Percentiles rank a stretch among this genome's conserved stretches.
These are phyloP conservation scores for Physocladia obscura DNA, from an alignment of 192 early-diverging fungal genomes.

Conservation along the genomic window DNA sequence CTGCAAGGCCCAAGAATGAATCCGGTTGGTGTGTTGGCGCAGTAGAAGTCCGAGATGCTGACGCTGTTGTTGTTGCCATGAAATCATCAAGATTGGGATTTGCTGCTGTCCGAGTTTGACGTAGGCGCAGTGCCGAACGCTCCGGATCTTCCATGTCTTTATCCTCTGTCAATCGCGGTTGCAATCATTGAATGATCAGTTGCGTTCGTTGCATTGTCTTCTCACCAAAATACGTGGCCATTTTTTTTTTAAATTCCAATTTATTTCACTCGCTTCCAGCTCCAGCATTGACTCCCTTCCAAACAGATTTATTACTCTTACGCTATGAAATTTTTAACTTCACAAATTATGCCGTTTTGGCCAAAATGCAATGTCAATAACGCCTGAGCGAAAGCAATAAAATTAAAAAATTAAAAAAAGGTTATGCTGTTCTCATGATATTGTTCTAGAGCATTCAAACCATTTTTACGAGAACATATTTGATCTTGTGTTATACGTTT, in stretches of 20 bases:
- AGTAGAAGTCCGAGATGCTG: not conserved
- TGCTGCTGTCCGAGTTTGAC: not conserved
- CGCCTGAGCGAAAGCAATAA: no score
- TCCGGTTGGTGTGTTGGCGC: not conserved
- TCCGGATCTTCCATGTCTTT: conserved; percentile 20
- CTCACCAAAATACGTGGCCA: conserved; percentile 15
- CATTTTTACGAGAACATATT: no score
- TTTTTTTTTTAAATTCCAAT: not conserved
- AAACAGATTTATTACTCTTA: no score
- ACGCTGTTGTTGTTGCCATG: conserved; percentile 4
- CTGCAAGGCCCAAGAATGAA: not conserved
- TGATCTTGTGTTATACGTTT: no score
- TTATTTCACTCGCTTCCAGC: no score
- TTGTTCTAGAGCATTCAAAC: no score
- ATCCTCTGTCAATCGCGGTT: not conserved
- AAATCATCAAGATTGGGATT: conserved; percentile 32
- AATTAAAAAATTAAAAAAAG: no score
- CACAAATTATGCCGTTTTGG: no score
- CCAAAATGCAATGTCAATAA: no score
- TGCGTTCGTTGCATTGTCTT: not conserved
- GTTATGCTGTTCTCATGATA: no score
- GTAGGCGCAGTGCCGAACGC: not conserved
- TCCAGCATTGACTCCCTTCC: no score
- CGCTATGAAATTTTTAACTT: no score
- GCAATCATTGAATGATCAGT: not conserved